Evolutionary conservation across 2,329 filamentous ascomycete genomes (phyloP), one percentile per base, ranked within the genome.

Genomic region (Claviceps africana): DNA sequence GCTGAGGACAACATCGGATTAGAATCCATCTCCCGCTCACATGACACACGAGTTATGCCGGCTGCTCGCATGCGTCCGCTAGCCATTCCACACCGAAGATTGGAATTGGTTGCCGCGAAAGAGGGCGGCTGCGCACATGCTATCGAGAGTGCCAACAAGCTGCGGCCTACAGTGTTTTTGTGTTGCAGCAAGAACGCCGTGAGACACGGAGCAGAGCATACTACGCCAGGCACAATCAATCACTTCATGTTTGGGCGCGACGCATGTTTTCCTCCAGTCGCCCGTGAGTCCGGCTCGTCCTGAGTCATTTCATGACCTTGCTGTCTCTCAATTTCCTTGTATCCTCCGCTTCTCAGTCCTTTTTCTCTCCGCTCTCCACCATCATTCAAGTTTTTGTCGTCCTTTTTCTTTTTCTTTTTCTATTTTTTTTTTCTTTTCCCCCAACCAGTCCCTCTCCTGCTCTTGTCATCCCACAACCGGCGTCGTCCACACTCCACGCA

Each of bases 21-120:
- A 35, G 13, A 30, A 22, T 13, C 19, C 9, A 21, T n/a, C 21
- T 48, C 15, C 35, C 40, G 33, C 51, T 47, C 42, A 50, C 47
- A 53, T 53, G 51, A 53, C 51, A 43, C 47, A 40, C 42, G 33
- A 19, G 40, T 43, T 35, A 50, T 53, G 51, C 47, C 19, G 43
- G 51, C 37, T 52, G 39, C 39, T 42, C 10, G 39, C 39, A 42
- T 42, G 39, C 39, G 39, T 21, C 7, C 19, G n/a, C 8, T 7
- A 6, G 37, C n/a, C 37, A 19, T 40, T 19, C 37, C 37, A 40
- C 17, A 40, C 4, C 6, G 37, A 40, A 40, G n/a, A 33, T 33
- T 11, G 31, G 31, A 11, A 9, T 33, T 33, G 31, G 31, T 11
- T 33, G 11, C 31, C 11, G 31, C 31, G 11, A 33, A 33, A 33